Evolutionary conservation across 306 rosid species (phyloP).

Genomic region (Fragaria nilgerrensis): DNA sequence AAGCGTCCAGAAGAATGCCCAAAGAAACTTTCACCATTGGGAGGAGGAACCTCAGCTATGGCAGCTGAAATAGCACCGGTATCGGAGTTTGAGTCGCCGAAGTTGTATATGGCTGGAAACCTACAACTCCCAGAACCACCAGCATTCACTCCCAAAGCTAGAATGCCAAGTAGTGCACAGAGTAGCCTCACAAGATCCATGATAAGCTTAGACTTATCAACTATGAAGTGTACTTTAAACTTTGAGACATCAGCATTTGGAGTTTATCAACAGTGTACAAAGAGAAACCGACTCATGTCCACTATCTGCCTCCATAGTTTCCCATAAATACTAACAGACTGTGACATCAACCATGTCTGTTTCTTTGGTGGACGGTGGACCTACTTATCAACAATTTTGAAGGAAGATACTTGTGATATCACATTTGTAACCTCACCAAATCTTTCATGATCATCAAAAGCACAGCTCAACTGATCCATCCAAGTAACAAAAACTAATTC

Average conservation of each 20-base stretch:
- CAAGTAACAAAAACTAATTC: background rate
- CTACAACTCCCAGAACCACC: conserved; percentile 34
- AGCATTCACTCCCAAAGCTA: conserved; percentile 19
- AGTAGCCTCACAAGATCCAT: conserved; percentile 19
- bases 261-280: background rate
- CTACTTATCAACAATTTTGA: background rate
- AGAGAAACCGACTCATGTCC: background rate
- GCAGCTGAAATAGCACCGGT: conserved; percentile 74
- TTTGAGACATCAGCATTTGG: background rate
- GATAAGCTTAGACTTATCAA: background rate
- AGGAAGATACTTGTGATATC: background rate
- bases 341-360: background rate
- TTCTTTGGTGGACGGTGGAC: conserved; percentile 1
- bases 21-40: conserved; percentile 81
- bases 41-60: conserved; percentile 39
- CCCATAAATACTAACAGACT: background rate
- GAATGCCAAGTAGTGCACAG: conserved; percentile 13
- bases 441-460: background rate
- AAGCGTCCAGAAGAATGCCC: conserved; percentile 67
- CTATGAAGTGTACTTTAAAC: background rate
- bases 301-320: background rate
- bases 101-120: conserved; percentile 76
- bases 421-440: background rate
- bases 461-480: background rate
- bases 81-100: conserved; percentile 97